Conservation (phyloP, 1,284 basidiomycete genomes). For the Pterulicium gracile region DNA sequence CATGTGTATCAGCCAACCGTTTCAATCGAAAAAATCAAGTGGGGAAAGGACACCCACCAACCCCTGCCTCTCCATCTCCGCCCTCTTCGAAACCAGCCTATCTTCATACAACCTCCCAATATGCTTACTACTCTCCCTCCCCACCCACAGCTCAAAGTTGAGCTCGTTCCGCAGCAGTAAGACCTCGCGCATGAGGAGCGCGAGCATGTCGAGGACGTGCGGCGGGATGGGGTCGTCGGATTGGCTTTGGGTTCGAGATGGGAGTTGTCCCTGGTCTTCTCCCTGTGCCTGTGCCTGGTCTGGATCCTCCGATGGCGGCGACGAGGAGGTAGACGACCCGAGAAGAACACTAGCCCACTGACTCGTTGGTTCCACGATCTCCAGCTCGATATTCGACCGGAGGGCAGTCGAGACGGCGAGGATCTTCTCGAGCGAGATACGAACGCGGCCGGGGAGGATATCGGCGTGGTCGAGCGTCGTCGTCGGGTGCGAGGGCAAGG, state of each 20-base stretch:
- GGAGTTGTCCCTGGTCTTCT: conserved; percentile 1
- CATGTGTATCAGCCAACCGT: background rate
- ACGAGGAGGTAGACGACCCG: conserved; percentile 13
- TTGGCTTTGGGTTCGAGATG: too few relatives aligned
- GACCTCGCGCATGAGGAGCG: conserved; percentile 61
- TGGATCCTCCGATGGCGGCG: conserved; percentile 9
- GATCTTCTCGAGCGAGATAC: conserved; percentile 62
- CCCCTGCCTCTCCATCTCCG: conserved; percentile 72
- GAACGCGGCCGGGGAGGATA: conserved; percentile 18
- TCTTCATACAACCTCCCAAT: conserved; percentile 70
- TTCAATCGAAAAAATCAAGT: background rate
- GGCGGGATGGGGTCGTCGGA: conserved; percentile 23
- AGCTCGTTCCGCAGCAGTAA: conserved; percentile 66
- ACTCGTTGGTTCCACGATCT: conserved; percentile 36
- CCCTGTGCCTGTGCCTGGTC: conserved; percentile 11
- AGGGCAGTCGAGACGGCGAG: conserved; percentile 56
- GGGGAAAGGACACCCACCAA: conserved; percentile 52
- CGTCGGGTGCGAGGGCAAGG: conserved; percentile 7
- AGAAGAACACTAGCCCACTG: conserved; percentile 39
- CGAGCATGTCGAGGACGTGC: conserved; percentile 49
- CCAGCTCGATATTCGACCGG: conserved; percentile 53
- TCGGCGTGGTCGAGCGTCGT: conserved; percentile 17
- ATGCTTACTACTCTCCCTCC: conserved; percentile 67
- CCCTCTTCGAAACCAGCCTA: conserved; percentile 56
- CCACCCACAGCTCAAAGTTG: conserved; percentile 74